Conservation (phyloP, 768 basidiomycete species). For the Amanita jacksonii region DNA sequence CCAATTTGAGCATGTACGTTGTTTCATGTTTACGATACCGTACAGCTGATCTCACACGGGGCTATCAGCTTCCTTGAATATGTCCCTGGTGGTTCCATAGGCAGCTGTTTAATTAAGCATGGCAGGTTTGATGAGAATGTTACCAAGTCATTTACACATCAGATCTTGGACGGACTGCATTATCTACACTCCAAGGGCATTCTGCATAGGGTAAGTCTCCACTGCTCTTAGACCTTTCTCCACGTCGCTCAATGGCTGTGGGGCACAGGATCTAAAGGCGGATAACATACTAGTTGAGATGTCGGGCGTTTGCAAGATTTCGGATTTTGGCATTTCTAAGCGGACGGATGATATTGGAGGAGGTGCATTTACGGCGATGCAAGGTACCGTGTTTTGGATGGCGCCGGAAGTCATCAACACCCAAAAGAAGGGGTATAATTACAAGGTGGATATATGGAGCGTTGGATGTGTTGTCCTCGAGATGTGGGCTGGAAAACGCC, state of each 20-base stretch:
- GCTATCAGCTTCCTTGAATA: constrained; percentile 92
- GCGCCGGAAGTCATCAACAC: constrained; percentile 90
- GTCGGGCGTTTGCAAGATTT: constrained; percentile 90
- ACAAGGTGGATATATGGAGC: constrained; percentile 98
- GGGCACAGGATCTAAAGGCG: constrained; percentile 80
- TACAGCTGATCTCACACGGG: too few species aligned
- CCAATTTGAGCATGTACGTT: constrained; percentile 85
- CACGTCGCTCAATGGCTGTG: constrained; percentile 3
- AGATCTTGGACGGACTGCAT: constrained; percentile 85
- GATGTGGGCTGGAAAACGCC: constrained; percentile 97
- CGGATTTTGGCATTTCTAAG: constrained; percentile 98
- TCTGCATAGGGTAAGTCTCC: constrained; percentile 67
- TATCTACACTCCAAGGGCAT: constrained; percentile 91
- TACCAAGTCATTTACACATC: constrained; percentile 84
- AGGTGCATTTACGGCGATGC: constrained; percentile 89
- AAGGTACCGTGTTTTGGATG: constrained; percentile 99
- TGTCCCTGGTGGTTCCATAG: constrained; percentile 94
- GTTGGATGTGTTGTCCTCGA: constrained; percentile 97
- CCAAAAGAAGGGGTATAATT: constrained; percentile 85
- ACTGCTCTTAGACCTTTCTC: background rate
- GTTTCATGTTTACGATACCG: too few species aligned
- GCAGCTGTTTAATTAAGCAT: constrained; percentile 81
- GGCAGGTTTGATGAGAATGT: constrained; percentile 91
- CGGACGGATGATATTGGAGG: constrained; percentile 78
- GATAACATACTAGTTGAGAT: constrained; percentile 97